Base-by-base conservation (phyloP, 2,329 filamentous ascomycete species). In the Monosporascus sp. region DNA sequence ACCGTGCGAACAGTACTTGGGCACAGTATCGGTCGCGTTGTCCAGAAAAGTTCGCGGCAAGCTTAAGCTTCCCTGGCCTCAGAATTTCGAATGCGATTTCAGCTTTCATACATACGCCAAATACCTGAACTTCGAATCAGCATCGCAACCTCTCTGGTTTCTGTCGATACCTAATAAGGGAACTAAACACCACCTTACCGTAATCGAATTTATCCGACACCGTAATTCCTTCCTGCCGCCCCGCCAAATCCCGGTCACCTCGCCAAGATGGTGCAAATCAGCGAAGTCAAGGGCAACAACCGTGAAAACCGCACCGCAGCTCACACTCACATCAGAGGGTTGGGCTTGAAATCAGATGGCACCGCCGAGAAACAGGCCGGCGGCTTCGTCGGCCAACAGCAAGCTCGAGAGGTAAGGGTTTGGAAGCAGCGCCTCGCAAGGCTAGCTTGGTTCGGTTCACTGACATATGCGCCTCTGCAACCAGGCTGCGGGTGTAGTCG, bases 261-360 rank as follows among this genome's bases (percentile, higher is more conserved):
- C 67, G 69, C 64, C 70, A 78, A 68, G 63, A 93, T 92, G 88
- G 89, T 93, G 65, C 87, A 91, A 72, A 91, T 94, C 74, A 95
- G 89, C 78, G 91, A 96, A 77, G 89, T 96, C 68, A 96, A 96
- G 80, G 88, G 88, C 77, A 93, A 91, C 76, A 86, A 86, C 77
- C 91, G 94, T 78, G 93, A 97, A 73, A 94, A 95, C 76, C 87
- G 94, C 69, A 99, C 94, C 48, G 93, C 94, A 57, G 89, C 93
- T 63, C 94, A 99, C 75, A 97, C 93, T 51, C 94, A 99, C 74
- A 99, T 99, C 81, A 96, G 91, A 71, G 94, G 94, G 50, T 80
- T 99, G 41, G 94, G 94, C 18, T 76, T 99, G 63, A 89, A 89
- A 67, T 70, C 83, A 49, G 90, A 96, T 85, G 94, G 94, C 58